Percentiles rank a stretch among this genome's conserved stretches.
Evolutionary conservation across 2,329 filamentous ascomycete species (phyloP).

Genomic region (Aspergillus costaricaensis): DNA sequence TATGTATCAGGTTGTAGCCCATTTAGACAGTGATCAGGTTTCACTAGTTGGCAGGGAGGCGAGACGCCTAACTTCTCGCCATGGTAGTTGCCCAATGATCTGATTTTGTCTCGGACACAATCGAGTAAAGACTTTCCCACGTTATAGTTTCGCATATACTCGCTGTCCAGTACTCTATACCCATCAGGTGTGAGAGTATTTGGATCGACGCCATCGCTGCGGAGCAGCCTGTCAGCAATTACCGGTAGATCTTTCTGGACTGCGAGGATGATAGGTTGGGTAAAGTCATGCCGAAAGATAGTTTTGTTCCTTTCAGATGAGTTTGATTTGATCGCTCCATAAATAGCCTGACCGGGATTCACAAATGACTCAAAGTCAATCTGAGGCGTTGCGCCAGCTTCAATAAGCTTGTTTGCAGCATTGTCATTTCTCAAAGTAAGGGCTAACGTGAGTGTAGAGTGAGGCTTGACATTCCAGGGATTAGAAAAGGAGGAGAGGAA

Average conservation of each 20-base stretch:
- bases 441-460: conserved; percentile 61
- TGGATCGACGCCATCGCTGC: conserved; percentile 62
- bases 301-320: conserved; percentile 53
- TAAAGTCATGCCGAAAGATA: conserved; percentile 50
- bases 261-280: conserved; percentile 70
- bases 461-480: conserved; percentile 38
- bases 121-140: conserved; percentile 57
- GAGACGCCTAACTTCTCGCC: conserved; percentile 27
- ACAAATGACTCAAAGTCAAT: conserved; percentile 59
- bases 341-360: conserved; percentile 21
- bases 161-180: conserved; percentile 21
- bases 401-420: conserved; percentile 62
- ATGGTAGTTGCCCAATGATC: conserved; percentile 52
- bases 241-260: conserved; percentile 53
- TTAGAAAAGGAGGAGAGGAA: conserved; percentile 55
- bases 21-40: conserved; percentile 53
- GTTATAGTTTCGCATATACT: not conserved
- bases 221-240: conserved; percentile 61
- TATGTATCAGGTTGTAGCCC: conserved; percentile 60
- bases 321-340: conserved; percentile 28
- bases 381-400: conserved; percentile 60
- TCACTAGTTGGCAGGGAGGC: conserved; percentile 19
- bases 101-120: conserved; percentile 56
- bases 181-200: conserved; percentile 57
- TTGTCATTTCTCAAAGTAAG: conserved; percentile 56